Base-by-base conservation (phyloP, 208 protist species). In the Crithidia brevicula region DNA sequence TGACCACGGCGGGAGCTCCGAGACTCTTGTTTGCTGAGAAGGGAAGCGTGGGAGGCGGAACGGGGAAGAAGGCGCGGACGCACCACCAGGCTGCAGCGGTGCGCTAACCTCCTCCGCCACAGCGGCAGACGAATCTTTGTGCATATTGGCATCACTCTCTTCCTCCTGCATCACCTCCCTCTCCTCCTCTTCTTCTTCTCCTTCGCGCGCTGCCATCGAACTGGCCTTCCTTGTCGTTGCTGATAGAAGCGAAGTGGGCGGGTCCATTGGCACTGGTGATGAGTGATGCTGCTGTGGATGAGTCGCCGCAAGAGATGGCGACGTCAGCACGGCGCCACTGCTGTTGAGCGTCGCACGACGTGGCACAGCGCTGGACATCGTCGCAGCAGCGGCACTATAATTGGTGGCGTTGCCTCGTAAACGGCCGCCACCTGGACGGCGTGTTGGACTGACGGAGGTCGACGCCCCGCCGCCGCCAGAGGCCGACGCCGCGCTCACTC, bases 401-500 rank as follows among this genome's bases (percentile, higher is more conserved):
- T n/a, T n/a, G n/a, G n/a, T 27, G 42, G 33, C 38, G 47, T 16
- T 56, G 53, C 3, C 31, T 1, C 30, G 45, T 3, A 3, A 2
- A 10, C 10, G 20, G 25, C 46, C 52, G 1, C 18, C 34, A n/a
- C 53, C 58, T 10, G 7, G 18, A 38, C 70, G 60, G 9, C 60
- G 61, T 16, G 62, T 68, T 0, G 70, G 61, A 34, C 61, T 75
- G 28, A 69, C 43, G 8, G 70, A 62, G 15, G 43, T n/a, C 22
- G 69, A 74, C 5, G 33, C 49, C 5, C 20, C 38, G 22, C 57
- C 34, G 3, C 5, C 16, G 42, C n/a, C n/a, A n/a, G n/a, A n/a
- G n/a, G n/a, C n/a, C n/a, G 64, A 70, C 16, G 64, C 46, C 42
- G 46, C 52, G 61, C 70, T 69, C n/a, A 58, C 34, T 20, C 62